These are phyloP conservation scores for Eucalyptus curtisii DNA, from an alignment of 345 rosid genomes.

Conservation along the genomic window DNA sequence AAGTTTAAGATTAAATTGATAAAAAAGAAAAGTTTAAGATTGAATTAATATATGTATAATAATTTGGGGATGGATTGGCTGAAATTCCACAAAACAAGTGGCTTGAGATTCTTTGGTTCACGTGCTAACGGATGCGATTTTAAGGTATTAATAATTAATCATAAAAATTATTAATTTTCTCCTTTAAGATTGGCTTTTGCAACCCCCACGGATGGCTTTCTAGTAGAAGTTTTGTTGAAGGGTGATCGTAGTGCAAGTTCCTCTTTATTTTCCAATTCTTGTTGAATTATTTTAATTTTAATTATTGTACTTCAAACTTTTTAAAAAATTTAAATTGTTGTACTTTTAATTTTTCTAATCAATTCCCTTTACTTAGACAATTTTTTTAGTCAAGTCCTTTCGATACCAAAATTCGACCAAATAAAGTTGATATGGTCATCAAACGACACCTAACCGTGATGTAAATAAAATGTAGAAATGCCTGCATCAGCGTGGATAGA, in stretches of 20 bases:
- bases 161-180: background rate
- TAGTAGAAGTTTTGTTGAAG: background rate
- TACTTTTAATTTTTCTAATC: background rate
- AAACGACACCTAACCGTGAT: background rate
- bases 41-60: background rate
- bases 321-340: accelerated
- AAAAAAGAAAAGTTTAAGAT: accelerated
- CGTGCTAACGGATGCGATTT: background rate
- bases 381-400: background rate
- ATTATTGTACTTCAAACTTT: background rate
- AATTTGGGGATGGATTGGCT: background rate
- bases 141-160: background rate
- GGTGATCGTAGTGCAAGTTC: background rate
- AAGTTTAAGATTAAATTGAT: background rate
- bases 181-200: background rate
- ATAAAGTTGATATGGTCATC: background rate
- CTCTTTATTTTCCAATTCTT: background rate
- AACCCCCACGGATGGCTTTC: background rate
- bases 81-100: background rate
- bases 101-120: background rate
- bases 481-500: background rate
- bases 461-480: background rate
- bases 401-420: background rate
- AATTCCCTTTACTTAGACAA: background rate
- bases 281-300: background rate